Conservation (phyloP, 257 asterid species). For the Nicotiana benthamiana region DNA sequence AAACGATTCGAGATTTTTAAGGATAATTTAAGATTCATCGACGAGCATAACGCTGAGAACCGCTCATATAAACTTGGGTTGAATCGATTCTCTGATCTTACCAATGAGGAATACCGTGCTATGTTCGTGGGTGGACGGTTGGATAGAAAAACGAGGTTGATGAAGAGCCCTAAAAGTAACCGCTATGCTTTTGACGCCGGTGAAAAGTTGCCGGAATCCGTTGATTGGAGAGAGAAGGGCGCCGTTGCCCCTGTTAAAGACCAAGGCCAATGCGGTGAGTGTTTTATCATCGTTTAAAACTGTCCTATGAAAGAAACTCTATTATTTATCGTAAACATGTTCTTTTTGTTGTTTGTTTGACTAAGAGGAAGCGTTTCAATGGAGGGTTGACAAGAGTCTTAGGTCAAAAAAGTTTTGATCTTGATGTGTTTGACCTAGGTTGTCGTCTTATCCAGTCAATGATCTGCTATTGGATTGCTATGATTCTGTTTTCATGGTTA, state of each 20-base stretch:
- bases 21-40: conserved; percentile 60
- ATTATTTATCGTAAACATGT: background rate
- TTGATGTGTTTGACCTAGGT: background rate
- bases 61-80: conserved; percentile 52
- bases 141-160: conserved; percentile 23
- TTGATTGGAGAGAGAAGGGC: conserved; percentile 87
- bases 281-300: background rate
- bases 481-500: background rate
- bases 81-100: conserved; percentile 77
- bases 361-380: background rate
- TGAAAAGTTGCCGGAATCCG: conserved; percentile 51
- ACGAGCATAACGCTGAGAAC: conserved; percentile 43
- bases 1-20: conserved; percentile 59
- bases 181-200: conserved; percentile 53
- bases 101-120: conserved; percentile 62
- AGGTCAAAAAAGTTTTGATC: conserved; percentile 1
- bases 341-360: background rate
- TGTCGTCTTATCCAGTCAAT: background rate
- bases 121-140: conserved; percentile 47
- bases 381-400: background rate
- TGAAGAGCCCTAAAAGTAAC: conserved; percentile 20
- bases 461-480: background rate
- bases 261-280: conserved; percentile 88
- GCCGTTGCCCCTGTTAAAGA: conserved; percentile 79
- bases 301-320: background rate